Evolutionary conservation across 495 filamentous ascomycete species (phyloP).

Genomic region (Hypoxylon perforatum): DNA sequence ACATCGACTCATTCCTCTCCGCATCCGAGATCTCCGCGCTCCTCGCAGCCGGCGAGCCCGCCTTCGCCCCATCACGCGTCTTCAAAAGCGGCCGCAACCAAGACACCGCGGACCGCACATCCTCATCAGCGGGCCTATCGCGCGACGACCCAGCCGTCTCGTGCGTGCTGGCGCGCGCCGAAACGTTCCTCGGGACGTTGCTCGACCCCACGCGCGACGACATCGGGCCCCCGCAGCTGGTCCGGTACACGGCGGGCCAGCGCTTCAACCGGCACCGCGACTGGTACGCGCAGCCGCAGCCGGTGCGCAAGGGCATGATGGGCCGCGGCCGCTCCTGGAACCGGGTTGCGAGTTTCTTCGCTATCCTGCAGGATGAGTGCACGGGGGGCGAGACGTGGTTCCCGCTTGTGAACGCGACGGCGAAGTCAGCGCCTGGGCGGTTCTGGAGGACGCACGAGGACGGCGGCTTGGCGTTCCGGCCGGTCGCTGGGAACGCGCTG

Average conservation of each 20-base stretch:
- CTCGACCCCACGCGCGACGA: conserved; percentile 56
- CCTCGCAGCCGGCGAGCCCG: conserved; percentile 50
- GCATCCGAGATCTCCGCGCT: conserved; percentile 50
- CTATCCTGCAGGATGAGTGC: conserved; percentile 55
- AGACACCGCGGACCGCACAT: conserved; percentile 54
- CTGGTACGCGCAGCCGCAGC: conserved; percentile 56
- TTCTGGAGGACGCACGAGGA: conserved; percentile 59
- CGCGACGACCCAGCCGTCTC: conserved; percentile 53
- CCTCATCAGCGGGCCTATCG: conserved; percentile 56
- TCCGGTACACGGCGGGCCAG: conserved; percentile 57
- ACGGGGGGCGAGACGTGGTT: conserved; percentile 61
- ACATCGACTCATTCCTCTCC: conserved; percentile 56
- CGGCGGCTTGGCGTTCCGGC: conserved; percentile 62
- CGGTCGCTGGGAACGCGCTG: conserved; percentile 62
- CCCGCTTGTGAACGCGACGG: conserved; percentile 51
- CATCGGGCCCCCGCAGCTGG: conserved; percentile 62
- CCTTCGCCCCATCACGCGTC: conserved; percentile 54
- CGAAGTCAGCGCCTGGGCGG: conserved; percentile 18
- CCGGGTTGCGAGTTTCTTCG: conserved; percentile 61
- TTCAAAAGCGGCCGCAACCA: conserved; percentile 52
- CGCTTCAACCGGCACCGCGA: conserved; percentile 61
- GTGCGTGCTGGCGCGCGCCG: conserved; percentile 55
- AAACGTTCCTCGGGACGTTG: conserved; percentile 58
- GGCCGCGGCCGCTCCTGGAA: conserved; percentile 51
- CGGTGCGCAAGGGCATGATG: conserved; percentile 38